Base-by-base conservation (phyloP, 441 rosid genomes). In the Geranium incanum region DNA sequence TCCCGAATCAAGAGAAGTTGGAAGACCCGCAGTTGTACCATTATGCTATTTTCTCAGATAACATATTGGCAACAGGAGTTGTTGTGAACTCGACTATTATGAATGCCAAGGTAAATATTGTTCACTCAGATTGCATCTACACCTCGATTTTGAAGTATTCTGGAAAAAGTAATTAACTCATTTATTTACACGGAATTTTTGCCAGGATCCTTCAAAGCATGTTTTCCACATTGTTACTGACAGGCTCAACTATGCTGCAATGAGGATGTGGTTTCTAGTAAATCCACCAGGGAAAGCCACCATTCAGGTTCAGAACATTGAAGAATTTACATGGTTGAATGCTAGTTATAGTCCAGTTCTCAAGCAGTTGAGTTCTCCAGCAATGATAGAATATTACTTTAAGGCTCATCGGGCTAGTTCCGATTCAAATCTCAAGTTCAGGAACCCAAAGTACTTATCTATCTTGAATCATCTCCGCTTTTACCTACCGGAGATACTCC, bases 281-380 rank as follows among this genome's bases (percentile, higher is more conserved):
- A 84, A 88, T 79, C 86, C 85, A 39, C 92, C 84, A 0, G 81
- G 83, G 57, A 81, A 76, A 68, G 92, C 91, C 68, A 74, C 88
- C 2, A 63, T 88, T 75, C 86, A 89, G 85, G 88, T 89, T 72
- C 92, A 88, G 86, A 85, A 81, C 72, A 77, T 89, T 60, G 89
- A 89, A 72, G 90, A 89, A 62, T 90, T 89, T 76, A 81, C 90
- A 39, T 92, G 99, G 99, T 81, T 95, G 81, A 92, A 92, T 74
- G 75, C 96, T n/a, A 95, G 93, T 79, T 95, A 95, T 79, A 92
- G 99, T 81, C 97, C 99, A 68, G 97, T 95, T 69, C 97, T 92
- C 48, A 86, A 86, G 84, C 97, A 94, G 81, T 78, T 94, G 76
- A 85, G 86, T 72, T 94, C 97, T 76, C 88, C 75, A 33, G 82